Base-by-base conservation (phyloP, 768 basidiomycete species). In the Phylloporus sp. region DNA sequence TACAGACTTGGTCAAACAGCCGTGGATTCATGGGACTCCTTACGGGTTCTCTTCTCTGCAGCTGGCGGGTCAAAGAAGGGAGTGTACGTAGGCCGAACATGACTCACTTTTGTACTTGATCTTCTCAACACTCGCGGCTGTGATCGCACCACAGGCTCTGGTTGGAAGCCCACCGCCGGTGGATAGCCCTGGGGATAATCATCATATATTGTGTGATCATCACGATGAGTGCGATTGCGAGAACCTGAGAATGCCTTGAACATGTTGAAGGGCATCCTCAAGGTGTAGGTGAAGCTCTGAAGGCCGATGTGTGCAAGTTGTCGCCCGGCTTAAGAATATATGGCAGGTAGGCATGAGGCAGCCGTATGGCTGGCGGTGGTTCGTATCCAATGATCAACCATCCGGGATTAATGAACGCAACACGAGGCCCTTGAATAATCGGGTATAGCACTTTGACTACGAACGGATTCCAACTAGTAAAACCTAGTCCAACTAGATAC, bases 241-340 rank as follows among this genome's bases (percentile, higher is more conserved):
- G 62, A 65, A 50, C 66, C 55, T 46, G 62, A 51, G 38, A 66
- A 62, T 54, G 60, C 64, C 54, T 66, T 66, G 55, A 66, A 66
- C 66, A 66, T 66, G 52, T 66, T 68, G 49, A 66, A 68, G 50
- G 64, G 64, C 64, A 66, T 66, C 46, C 62, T 64, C 58, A 43
- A 47, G 50, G 59, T 47, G 44, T 41, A 41, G 39, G 48, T 40
- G 44, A 53, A 48, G 53, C 38, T 22, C 53, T 48, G 42, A 54
- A 51, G 57, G 39, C 24, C 54, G 52, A 38, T 54, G 52, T 26
- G 50, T 51, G 50, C 34, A 35, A 35, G 32, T 29, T 40, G 35
- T 14, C 21, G 40, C 36, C 18, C 49, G 53, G 40, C 42, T 46
- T 45, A 44, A 41, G 64, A 40, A 60, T 58, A 64, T 64, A 66